phyloP scores from a whole-genome alignment of 768 basidiomycete species.

The Termitomyces sp. region DNA sequence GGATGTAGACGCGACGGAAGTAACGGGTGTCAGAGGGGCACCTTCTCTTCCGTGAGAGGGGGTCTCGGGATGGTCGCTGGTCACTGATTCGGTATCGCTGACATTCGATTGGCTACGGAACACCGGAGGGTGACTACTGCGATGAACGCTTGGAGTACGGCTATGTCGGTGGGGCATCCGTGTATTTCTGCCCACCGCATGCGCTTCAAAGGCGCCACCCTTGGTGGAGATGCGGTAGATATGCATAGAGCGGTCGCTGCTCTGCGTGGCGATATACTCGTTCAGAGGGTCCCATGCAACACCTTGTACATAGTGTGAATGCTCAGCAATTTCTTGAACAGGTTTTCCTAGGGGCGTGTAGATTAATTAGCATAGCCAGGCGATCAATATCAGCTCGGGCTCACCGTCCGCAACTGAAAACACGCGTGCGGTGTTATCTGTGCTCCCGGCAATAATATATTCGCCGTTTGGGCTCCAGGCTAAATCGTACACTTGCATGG shows the following conservation, averaged over 20 bases:
- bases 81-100: slow-evolving; percentile 65
- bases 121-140: slow-evolving; percentile 47
- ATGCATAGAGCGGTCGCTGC: slow-evolving; percentile 94
- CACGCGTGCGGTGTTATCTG: slow-evolving; percentile 90
- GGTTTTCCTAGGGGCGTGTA: slow-evolving; percentile 58
- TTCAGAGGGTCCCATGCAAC: slow-evolving; percentile 99
- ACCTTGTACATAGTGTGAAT: slow-evolving; percentile 95
- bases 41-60: slow-evolving; percentile 22
- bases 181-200: slow-evolving; percentile 86
- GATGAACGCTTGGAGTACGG: slow-evolving; percentile 61
- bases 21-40: slow-evolving; percentile 57
- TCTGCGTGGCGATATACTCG: slow-evolving; percentile 96
- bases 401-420: slow-evolving; percentile 71
- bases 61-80: slow-evolving; percentile 45
- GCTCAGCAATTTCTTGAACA: slow-evolving; percentile 87
- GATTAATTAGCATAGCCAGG: neutral
- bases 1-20: slow-evolving; percentile 65
- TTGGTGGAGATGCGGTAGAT: slow-evolving; percentile 81
- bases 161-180: slow-evolving; percentile 67
- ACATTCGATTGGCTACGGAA: slow-evolving; percentile 65
- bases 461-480: slow-evolving; percentile 97
- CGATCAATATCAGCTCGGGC: slow-evolving; percentile 12
- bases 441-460: slow-evolving; percentile 93
- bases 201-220: slow-evolving; percentile 80
- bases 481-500: slow-evolving; percentile 96